Base-by-base conservation (phyloP, 805 yeast species). In the Zygosaccharomyces bisporus region DNA sequence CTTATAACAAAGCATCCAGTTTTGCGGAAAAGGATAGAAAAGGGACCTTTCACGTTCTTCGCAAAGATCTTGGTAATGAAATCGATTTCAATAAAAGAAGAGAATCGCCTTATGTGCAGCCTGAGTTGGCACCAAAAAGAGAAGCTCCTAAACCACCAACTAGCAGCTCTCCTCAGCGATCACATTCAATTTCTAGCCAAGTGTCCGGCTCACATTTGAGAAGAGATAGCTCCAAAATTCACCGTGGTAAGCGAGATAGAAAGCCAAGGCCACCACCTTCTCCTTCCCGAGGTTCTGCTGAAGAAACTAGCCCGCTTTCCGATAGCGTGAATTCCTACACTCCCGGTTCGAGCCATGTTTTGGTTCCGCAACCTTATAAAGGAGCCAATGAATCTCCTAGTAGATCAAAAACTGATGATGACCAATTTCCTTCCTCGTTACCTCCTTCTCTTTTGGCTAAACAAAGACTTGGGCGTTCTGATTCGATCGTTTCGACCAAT, bases 61-160 rank as follows among this genome's bases (percentile, higher is more conserved):
- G 90, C 24, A 74, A 73, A 7, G 76, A 78, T 18, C 79, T 76
- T n/a, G 77, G 75, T 10, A 70, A 75, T 25, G 95, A 85, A 55
- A 86, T 86, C 48, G 89, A 89, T 61, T 87, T 87, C 58, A 93
- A 87, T 55, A 79, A 83, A 53, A 72, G 88, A 41, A 67, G 95
- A 34, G 79, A 78, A 36, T 82, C 95, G 0, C 95, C 95, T 1
- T 85, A 76, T 56, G 79, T 69, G 14, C 59, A 67, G 14, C 74
- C 81, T 1, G 75, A 70, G 44, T 68, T 85, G 17, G 78, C 84
- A 7, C 93, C 95, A 0, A 76, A 73, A 46, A 68, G 95, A 54
- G 79, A 74, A 9, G 84, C 88, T 0, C 89, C 88, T 0, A 84
- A 83, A 5, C 86, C 88, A 3, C 86, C 88, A 2, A 55, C 53